These are phyloP conservation scores for Hanseniaspora lindneri DNA, from an alignment of 805 yeast species.

Conservation along the genomic window DNA sequence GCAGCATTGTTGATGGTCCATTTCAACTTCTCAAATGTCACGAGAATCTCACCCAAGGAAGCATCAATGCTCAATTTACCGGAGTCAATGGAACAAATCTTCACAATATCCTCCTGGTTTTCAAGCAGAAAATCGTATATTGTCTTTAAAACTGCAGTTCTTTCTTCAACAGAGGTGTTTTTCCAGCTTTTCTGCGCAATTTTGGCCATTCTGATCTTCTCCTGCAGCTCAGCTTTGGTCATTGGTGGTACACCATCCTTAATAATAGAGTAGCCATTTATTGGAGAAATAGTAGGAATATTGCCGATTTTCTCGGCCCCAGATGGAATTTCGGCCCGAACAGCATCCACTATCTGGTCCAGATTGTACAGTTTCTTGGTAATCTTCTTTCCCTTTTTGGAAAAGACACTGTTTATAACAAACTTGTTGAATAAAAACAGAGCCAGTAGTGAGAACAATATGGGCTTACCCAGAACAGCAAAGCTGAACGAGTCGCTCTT, in stretches of 20 bases:
- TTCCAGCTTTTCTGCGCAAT: slow-evolving; percentile 30
- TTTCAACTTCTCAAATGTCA: slow-evolving; percentile 79
- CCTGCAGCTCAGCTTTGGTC: slow-evolving; percentile 59
- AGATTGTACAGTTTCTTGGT: slow-evolving; percentile 4
- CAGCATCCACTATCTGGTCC: background rate
- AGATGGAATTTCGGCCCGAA: background rate
- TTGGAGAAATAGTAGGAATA: slow-evolving; percentile 6
- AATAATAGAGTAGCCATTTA: slow-evolving; percentile 7
- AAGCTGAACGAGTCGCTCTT: background rate
- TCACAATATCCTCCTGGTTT: slow-evolving; percentile 76
- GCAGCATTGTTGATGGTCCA: slow-evolving; percentile 87
- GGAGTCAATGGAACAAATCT: slow-evolving; percentile 90
- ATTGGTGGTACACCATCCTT: slow-evolving; percentile 24
- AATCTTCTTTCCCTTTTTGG: background rate
- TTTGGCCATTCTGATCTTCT: slow-evolving; percentile 35
- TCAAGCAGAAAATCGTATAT: slow-evolving; percentile 58
- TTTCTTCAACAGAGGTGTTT: slow-evolving; percentile 43
- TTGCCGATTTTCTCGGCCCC: background rate
- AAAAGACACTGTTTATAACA: background rate
- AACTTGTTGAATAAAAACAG: background rate
- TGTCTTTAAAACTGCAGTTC: slow-evolving; percentile 61
- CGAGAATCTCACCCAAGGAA: slow-evolving; percentile 90
- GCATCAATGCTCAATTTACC: slow-evolving; percentile 96
- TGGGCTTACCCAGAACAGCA: background rate
- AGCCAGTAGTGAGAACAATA: background rate